Conservation (phyloP, 2,329 filamentous ascomycete genomes). For the Talaromyces pinophilus region DNA sequence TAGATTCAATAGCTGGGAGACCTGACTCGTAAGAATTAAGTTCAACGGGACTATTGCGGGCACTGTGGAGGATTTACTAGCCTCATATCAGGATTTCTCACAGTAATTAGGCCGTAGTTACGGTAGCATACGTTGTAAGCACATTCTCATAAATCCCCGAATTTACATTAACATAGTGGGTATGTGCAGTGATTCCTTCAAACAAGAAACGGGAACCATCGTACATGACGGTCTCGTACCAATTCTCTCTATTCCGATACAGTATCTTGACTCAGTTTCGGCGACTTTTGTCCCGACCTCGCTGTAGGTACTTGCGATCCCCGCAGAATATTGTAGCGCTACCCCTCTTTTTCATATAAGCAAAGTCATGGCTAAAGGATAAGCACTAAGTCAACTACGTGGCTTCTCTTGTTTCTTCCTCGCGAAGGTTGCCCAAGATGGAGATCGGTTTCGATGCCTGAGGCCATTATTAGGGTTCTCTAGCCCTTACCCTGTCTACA, state of each 20-base stretch:
- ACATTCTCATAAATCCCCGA: not conserved
- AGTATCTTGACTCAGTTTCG: not conserved
- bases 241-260: not conserved
- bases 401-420: not conserved
- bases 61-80: not conserved
- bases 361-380: not conserved
- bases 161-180: not conserved
- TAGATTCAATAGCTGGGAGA: not conserved
- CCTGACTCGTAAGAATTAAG: not conserved
- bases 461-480: not conserved
- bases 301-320: not conserved
- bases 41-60: not conserved
- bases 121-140: not conserved
- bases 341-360: not conserved
- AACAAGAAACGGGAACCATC: not conserved
- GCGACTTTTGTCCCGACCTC: not conserved
- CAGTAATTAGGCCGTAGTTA: not conserved
- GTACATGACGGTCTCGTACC: not conserved
- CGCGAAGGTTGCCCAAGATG: not conserved
- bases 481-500: not conserved
- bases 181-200: not conserved
- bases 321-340: not conserved
- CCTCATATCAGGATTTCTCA: not conserved
- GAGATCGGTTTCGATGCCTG: not conserved
- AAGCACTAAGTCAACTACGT: not conserved